Evolutionary conservation across 192 early-diverging fungal genomes (phyloP).

Genomic region (Podila minutissima): DNA sequence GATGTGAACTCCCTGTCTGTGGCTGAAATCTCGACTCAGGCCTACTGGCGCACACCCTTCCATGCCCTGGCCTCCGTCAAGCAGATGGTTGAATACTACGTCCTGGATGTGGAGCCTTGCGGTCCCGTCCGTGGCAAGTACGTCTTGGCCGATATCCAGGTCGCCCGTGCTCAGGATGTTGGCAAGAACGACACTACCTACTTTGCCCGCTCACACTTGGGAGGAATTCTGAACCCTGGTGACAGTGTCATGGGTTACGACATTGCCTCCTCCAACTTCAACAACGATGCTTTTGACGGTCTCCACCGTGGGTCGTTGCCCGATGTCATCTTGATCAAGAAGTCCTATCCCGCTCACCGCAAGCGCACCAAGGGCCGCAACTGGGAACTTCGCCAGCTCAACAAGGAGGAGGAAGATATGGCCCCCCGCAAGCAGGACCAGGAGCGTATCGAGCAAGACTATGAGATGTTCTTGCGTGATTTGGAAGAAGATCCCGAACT

Average conservation of each 20-base stretch:
- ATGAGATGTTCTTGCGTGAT: constrained; percentile 96
- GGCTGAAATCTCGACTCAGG: constrained; percentile 76
- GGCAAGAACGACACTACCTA: constrained; percentile 88
- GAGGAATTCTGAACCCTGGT: constrained; percentile 89
- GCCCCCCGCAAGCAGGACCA: constrained; percentile 79
- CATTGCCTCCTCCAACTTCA: constrained; percentile 89
- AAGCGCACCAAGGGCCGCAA: constrained; percentile 86
- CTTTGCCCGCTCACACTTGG: constrained; percentile 92
- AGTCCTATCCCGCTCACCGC: constrained; percentile 89
- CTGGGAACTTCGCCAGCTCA: constrained; percentile 92
- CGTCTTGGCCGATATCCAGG: constrained; percentile 89
- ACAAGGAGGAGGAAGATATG: constrained; percentile 92
- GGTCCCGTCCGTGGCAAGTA: constrained; percentile 79
- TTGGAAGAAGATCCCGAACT: constrained; percentile 98
- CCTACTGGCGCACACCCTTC: constrained; percentile 91
- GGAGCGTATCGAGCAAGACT: constrained; percentile 85
- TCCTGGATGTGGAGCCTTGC: constrained; percentile 91
- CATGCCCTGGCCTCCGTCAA: constrained; percentile 76
- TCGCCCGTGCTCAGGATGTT: constrained; percentile 80
- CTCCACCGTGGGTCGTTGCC: constrained; percentile 75
- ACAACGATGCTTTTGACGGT: constrained; percentile 84
- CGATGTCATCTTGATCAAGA: constrained; percentile 93
- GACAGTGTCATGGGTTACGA: constrained; percentile 95
- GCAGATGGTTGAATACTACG: constrained; percentile 93
- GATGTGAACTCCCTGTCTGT: constrained; percentile 85